Percentiles rank a stretch among this genome's conserved stretches.
phyloP scores from a whole-genome alignment of 331 rosid species.

The Rhamnella rubrinervis region DNA sequence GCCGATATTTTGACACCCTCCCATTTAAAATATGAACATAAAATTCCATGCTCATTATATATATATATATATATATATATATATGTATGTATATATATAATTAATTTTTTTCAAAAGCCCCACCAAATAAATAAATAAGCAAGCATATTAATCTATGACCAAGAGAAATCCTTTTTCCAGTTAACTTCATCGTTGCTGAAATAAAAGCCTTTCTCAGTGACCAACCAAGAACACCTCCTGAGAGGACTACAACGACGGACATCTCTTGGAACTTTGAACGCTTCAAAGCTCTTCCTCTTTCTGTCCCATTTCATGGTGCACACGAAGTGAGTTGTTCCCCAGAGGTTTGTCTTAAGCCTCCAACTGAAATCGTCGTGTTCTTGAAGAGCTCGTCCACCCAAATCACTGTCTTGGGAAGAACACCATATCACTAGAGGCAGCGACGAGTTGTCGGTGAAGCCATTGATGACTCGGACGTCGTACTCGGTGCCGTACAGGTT shows the following conservation, averaged over 20 bases:
- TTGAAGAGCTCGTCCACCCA: conserved; percentile 83
- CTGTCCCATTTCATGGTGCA: conserved; percentile 85
- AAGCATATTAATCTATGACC: conserved; percentile 35
- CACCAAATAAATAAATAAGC: background rate
- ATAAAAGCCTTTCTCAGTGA: conserved; percentile 66
- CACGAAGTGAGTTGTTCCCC: conserved; percentile 50
- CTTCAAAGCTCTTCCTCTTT: conserved; percentile 63
- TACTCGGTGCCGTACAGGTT: conserved; percentile 35
- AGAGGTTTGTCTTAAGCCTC: conserved; percentile 43
- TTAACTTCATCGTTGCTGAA: conserved; percentile 74
- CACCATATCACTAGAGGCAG: conserved; percentile 87
- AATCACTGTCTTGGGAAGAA: conserved; percentile 51
- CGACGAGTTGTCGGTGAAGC: conserved; percentile 70
- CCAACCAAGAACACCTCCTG: conserved; percentile 67
- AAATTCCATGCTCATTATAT: too few relatives aligned
- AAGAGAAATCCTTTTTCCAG: conserved; percentile 71
- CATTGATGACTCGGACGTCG: conserved; percentile 65
- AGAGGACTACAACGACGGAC: conserved; percentile 44
- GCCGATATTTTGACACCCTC: too few relatives aligned
- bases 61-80: too few relatives aligned
- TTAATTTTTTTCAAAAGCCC: background rate
- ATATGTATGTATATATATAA: background rate
- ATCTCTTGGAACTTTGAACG: conserved; percentile 71
- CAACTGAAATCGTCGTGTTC: conserved; percentile 84
- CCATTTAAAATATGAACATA: too few relatives aligned